Conservation (phyloP, 139 green algal genomes). For the Coelastrella sp. region DNA sequence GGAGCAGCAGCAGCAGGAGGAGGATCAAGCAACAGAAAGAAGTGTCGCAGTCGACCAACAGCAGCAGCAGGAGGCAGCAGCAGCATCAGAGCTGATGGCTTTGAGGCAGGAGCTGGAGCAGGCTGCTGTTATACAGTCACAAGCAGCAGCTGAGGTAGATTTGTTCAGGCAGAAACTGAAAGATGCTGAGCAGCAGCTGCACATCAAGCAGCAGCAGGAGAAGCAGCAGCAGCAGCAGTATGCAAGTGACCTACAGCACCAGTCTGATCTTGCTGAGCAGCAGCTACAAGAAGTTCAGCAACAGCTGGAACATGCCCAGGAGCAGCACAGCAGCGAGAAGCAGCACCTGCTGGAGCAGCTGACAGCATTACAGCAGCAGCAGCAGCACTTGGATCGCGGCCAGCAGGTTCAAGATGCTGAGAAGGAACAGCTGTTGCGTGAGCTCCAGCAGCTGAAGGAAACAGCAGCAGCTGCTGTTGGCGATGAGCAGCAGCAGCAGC, state of each 20-base stretch:
- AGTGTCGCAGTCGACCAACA: no score
- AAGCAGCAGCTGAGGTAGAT: no score
- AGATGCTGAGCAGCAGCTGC: background rate
- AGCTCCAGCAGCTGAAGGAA: background rate
- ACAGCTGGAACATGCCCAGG: background rate
- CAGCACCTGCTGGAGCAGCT: background rate
- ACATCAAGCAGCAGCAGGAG: background rate
- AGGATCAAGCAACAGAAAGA: no score
- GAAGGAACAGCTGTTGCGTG: background rate
- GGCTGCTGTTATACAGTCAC: no score
- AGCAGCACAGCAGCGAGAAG: constrained; percentile 29
- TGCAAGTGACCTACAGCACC: background rate
- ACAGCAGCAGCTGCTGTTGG: background rate
- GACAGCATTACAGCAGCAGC: background rate
- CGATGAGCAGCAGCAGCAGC: background rate
- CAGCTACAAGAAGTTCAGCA: background rate
- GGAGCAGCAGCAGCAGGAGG: background rate
- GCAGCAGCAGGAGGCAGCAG: no score
- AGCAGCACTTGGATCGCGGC: background rate
- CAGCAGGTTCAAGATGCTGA: background rate
- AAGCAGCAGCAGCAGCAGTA: background rate
- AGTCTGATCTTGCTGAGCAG: background rate
- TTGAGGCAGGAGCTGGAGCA: no score
- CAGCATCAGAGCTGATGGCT: no score
- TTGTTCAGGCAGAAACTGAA: no score